Conservation (phyloP, 2,329 filamentous ascomycete genomes). For the Sphaceloma murrayae region DNA sequence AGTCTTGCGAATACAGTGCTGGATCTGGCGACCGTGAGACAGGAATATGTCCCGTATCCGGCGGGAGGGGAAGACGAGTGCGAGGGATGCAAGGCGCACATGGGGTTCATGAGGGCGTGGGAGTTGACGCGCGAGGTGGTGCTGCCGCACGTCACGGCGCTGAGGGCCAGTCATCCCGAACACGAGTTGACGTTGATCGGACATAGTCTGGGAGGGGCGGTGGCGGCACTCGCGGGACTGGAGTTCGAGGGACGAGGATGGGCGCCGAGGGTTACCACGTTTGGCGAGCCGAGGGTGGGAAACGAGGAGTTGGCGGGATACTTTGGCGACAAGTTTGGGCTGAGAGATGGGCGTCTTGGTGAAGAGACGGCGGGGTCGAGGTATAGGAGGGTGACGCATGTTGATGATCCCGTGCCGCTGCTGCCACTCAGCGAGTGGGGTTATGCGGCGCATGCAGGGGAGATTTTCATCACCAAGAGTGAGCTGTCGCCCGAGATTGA, state of each 20-base stretch:
- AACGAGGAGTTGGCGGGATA: constrained; percentile 46
- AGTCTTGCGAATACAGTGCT: constrained; percentile 84
- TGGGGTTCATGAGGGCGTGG: constrained; percentile 84
- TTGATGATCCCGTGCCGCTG: constrained; percentile 77
- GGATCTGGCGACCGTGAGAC: constrained; percentile 80
- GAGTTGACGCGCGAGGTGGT: constrained; percentile 60
- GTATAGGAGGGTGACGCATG: constrained; percentile 76
- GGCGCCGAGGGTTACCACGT: constrained; percentile 73
- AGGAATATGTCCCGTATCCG: constrained; percentile 84
- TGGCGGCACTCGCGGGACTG: constrained; percentile 75
- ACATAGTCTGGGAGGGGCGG: constrained; percentile 85
- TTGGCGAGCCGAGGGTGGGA: constrained; percentile 68
- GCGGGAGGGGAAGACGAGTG: constrained; percentile 45
- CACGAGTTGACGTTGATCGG: constrained; percentile 74
- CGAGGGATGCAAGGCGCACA: constrained; percentile 82
- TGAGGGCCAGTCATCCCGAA: constrained; percentile 53
- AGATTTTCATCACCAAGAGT: constrained; percentile 71
- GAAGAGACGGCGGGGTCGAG: constrained; percentile 25
- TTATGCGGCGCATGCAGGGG: constrained; percentile 73
- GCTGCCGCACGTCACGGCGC: constrained; percentile 53
- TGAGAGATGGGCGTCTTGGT: constrained; percentile 22
- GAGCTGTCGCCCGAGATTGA: constrained; percentile 56
- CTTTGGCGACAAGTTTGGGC: constrained; percentile 43
- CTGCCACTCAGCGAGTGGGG: constrained; percentile 83
- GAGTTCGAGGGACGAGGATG: constrained; percentile 72